Evolutionary conservation across 805 yeast species (phyloP), one percentile per base, ranked within the genome.

Genomic region (Pichia thaimueangensis): DNA sequence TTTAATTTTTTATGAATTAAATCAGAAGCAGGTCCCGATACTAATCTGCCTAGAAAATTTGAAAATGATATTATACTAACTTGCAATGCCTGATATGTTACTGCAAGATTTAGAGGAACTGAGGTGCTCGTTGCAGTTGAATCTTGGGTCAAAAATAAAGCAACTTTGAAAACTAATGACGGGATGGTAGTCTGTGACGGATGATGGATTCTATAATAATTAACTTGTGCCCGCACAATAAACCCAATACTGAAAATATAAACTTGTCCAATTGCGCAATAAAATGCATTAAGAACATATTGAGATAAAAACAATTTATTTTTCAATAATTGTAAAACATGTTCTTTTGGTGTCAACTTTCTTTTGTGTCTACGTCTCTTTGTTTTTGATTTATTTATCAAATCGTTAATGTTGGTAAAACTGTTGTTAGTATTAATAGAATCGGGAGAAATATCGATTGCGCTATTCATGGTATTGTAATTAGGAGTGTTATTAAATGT

Each of bases 171-270:
- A 11, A 35, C 24, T 7, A 47, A 23, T 15, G 41, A 21, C 21
- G 5, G 16, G 13, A 15, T 22, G 8, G 9, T 4, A 25, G 23
- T 23, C n/a, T n/a, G n/a, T 23, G 35, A 24, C 9, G 45, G 38
- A 8, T 47, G 22, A 21, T 30, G 41, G 23, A 40, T 36, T 31
- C 48, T 49, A 11, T 48, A 48, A 28, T 53, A 56, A 47, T 55
- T 61, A 11, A 63, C 59, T 47, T 70, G 72, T 0, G 74, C 70
- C 39, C 65, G 71, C 9, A 81, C 83, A n/a, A 84, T 70, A 53
- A 78, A 83, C 0, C 94, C 94, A 28, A 84, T 80, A 3, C 84
- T 73, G 54, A 71, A 84, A 22, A 84, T 82, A 55, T 82, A 84
- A 59, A 76, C 73, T 56, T 82, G 89, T 4, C 88, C 85, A 33